phyloP scores from a whole-genome alignment of 78 protist species.

The Goniomonas avonlea region DNA sequence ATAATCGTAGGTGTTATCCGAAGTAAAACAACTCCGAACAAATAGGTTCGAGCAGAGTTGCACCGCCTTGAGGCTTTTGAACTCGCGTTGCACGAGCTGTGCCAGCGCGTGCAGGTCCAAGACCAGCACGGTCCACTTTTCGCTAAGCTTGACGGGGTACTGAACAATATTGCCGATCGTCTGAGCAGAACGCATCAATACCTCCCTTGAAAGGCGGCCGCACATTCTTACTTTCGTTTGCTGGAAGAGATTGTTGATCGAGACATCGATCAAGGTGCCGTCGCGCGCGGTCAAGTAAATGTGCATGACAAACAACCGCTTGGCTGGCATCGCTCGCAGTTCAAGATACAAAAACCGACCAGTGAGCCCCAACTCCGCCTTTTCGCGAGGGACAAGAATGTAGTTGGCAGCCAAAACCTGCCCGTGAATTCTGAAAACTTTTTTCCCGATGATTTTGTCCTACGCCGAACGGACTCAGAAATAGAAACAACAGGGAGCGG shows the following conservation, averaged over 20 bases:
- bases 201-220: too few species aligned
- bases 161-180: slow-evolving; percentile 10
- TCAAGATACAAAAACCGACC: neutral
- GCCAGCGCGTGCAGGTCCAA: neutral
- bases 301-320: neutral
- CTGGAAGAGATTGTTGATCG: slow-evolving; percentile 2
- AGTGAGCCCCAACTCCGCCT: neutral
- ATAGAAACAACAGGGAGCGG: too few species aligned
- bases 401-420: neutral
- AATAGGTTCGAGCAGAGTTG: neutral
- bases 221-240: neutral
- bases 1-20: neutral
- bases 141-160: neutral
- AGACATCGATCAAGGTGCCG: neutral
- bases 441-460: slow-evolving; percentile 18
- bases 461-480: too few species aligned
- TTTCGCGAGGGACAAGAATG: neutral
- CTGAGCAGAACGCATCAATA: too few species aligned
- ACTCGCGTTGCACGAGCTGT: neutral
- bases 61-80: neutral
- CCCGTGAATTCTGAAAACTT: neutral
- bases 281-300: neutral
- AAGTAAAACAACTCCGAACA: neutral
- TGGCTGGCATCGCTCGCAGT: neutral
- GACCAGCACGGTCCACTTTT: neutral